A percentile compares a stretch with the other conserved stretches of the same genome.
These are phyloP conservation scores for Ascomycota sp. DNA, from an alignment of 2,329 filamentous ascomycete species.

Conservation along the genomic window DNA sequence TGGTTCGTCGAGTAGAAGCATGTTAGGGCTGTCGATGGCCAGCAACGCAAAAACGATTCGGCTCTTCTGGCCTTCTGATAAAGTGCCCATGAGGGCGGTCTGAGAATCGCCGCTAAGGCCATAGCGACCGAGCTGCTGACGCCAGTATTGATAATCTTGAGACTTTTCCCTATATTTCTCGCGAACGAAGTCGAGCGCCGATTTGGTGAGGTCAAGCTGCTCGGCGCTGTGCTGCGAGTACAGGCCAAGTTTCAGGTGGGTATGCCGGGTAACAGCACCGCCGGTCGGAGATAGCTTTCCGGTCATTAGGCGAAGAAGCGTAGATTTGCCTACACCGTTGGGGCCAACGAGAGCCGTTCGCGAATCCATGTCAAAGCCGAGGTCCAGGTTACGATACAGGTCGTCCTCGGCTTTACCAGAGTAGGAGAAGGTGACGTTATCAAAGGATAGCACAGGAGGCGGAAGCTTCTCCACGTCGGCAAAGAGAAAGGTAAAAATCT, in stretches of 20 bases:
- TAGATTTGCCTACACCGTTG: conserved; percentile 98
- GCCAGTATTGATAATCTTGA: conserved; percentile 99
- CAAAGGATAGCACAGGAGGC: conserved; percentile 86
- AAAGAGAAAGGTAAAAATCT: conserved; percentile 93
- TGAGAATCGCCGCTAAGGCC: conserved; percentile 84
- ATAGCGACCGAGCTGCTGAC: conserved; percentile 88
- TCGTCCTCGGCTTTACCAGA: conserved; percentile 77
- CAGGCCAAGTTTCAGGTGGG: conserved; percentile 92
- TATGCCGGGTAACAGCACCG: conserved; percentile 75
- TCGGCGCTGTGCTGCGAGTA: conserved; percentile 98
- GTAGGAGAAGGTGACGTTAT: conserved; percentile 96
- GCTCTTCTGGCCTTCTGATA: conserved; percentile 94
- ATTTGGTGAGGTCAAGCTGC: conserved; percentile 96
- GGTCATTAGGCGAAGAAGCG: conserved; percentile 87
- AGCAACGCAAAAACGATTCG: conserved; percentile 95
- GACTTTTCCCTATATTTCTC: conserved; percentile 80
- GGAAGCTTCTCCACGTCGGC: conserved; percentile 98
- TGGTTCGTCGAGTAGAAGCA: conserved; percentile 93
- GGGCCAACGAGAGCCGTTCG: conserved; percentile 90
- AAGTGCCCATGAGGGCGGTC: conserved; percentile 91
- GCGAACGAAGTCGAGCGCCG: conserved; percentile 87
- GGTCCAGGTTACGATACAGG: conserved; percentile 87
- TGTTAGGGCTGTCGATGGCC: conserved; percentile 90
- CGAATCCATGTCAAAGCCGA: conserved; percentile 99
- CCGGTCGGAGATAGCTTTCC: conserved; percentile 73